A percentile compares a stretch with the other conserved stretches of the same genome.
Evolutionary conservation across 306 rosid genomes (phyloP).

Genomic region (Vigna hirtella): DNA sequence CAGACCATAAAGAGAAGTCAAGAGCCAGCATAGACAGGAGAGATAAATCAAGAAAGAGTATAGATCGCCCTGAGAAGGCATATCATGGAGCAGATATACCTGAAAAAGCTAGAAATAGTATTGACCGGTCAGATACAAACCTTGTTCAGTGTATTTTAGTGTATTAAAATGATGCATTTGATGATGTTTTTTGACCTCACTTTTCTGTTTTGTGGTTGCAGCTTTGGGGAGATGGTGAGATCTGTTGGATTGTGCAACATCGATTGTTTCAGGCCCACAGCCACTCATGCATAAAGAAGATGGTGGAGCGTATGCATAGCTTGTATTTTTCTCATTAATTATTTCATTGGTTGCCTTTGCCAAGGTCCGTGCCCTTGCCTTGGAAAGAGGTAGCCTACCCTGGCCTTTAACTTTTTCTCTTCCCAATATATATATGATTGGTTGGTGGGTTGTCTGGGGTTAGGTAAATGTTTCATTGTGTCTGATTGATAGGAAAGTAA

Average conservation of each 20-base stretch:
- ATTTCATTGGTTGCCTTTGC: slow-evolving; percentile 31
- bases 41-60: slow-evolving; percentile 38
- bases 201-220: slow-evolving; percentile 32
- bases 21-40: slow-evolving; percentile 29
- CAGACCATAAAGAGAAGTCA: slow-evolving; percentile 38
- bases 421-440: slow-evolving; percentile 23
- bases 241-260: slow-evolving; percentile 41
- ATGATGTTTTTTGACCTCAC: slow-evolving; percentile 13
- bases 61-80: slow-evolving; percentile 42
- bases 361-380: slow-evolving; percentile 31
- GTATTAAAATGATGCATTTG: slow-evolving; percentile 1
- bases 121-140: slow-evolving; percentile 31
- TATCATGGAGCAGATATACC: slow-evolving; percentile 38
- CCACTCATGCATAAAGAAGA: slow-evolving; percentile 32
- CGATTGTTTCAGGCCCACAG: slow-evolving; percentile 41
- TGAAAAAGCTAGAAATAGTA: slow-evolving; percentile 42
- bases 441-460: slow-evolving; percentile 21
- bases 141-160: background rate
- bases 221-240: slow-evolving; percentile 45
- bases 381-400: slow-evolving; percentile 28
- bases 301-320: background rate
- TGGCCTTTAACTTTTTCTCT: slow-evolving; percentile 1
- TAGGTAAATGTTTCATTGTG: slow-evolving; percentile 23
- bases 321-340: slow-evolving; percentile 29
- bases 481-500: slow-evolving; percentile 25